phyloP scores from a whole-genome alignment of 495 filamentous ascomycete species.

The Apiosordaria backusii region DNA sequence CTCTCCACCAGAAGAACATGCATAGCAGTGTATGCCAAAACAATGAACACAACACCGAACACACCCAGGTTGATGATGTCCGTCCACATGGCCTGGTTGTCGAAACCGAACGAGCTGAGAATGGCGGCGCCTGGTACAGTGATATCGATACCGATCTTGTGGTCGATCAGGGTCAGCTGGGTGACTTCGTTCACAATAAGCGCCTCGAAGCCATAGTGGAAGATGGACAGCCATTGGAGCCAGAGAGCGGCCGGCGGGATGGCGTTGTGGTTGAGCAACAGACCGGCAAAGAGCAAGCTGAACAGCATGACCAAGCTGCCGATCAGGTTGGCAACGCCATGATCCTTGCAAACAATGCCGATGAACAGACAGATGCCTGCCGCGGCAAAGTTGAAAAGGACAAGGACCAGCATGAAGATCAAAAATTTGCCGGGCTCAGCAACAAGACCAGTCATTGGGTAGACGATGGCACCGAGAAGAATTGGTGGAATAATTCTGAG shows the following conservation, averaged over 20 bases:
- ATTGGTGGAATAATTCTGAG: constrained; percentile 91
- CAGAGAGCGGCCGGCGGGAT: constrained; percentile 80
- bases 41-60: constrained; percentile 77
- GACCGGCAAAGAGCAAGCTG: constrained; percentile 86
- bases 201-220: constrained; percentile 96
- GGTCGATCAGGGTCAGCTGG: constrained; percentile 83
- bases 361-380: constrained; percentile 93
- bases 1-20: constrained; percentile 91
- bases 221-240: constrained; percentile 96
- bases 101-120: constrained; percentile 87
- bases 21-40: constrained; percentile 90
- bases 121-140: constrained; percentile 94
- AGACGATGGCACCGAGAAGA: constrained; percentile 94
- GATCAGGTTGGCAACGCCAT: constrained; percentile 89
- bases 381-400: constrained; percentile 94
- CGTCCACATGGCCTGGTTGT: constrained; percentile 75
- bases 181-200: constrained; percentile 97
- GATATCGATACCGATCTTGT: constrained; percentile 93
- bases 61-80: constrained; percentile 79
- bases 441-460: constrained; percentile 94
- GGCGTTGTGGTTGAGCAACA: constrained; percentile 89
- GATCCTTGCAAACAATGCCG: constrained; percentile 89
- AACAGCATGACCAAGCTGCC: constrained; percentile 98
- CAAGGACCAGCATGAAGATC: constrained; percentile 84
- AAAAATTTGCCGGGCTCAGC: constrained; percentile 80